phyloP scores from a whole-genome alignment of 176 grass and related monocot species.

The Aegilops longissima region DNA sequence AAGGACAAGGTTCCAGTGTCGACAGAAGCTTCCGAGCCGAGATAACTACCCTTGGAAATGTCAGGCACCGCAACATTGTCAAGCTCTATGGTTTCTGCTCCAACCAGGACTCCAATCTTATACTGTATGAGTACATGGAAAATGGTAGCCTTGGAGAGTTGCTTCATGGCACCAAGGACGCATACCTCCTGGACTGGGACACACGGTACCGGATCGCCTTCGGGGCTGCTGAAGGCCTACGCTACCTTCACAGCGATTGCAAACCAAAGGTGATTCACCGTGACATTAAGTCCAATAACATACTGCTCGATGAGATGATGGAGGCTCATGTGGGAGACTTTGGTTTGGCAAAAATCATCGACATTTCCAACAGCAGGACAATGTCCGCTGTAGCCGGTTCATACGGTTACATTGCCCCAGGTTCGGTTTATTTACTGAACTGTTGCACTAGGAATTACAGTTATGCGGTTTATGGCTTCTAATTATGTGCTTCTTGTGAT shows the following conservation, averaged over 20 bases:
- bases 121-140: constrained; percentile 96
- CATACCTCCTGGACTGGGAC: constrained; percentile 73
- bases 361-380: constrained; percentile 78
- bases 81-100: constrained; percentile 95
- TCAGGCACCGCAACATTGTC: constrained; percentile 94
- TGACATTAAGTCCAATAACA: constrained; percentile 98
- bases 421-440: constrained; percentile 37
- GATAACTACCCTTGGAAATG: constrained; percentile 94
- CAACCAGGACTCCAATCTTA: constrained; percentile 73
- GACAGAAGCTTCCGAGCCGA: constrained; percentile 91
- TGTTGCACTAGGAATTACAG: neutral
- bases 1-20: constrained; percentile 72
- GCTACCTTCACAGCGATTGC: constrained; percentile 89
- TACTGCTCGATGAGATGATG: constrained; percentile 85
- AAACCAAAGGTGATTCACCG: constrained; percentile 90
- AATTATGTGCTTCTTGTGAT: constrained; percentile 17
- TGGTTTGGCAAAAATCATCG: constrained; percentile 84
- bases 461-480: constrained; percentile 29
- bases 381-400: constrained; percentile 93
- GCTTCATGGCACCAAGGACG: constrained; percentile 66
- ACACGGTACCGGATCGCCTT: constrained; percentile 74
- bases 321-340: constrained; percentile 96
- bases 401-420: constrained; percentile 95
- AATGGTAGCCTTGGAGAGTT: constrained; percentile 94
- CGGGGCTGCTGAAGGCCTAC: constrained; percentile 82